These are phyloP conservation scores for Parasitella parasitica DNA, from an alignment of 371 early-diverging fungal genomes.

Conservation along the genomic window DNA sequence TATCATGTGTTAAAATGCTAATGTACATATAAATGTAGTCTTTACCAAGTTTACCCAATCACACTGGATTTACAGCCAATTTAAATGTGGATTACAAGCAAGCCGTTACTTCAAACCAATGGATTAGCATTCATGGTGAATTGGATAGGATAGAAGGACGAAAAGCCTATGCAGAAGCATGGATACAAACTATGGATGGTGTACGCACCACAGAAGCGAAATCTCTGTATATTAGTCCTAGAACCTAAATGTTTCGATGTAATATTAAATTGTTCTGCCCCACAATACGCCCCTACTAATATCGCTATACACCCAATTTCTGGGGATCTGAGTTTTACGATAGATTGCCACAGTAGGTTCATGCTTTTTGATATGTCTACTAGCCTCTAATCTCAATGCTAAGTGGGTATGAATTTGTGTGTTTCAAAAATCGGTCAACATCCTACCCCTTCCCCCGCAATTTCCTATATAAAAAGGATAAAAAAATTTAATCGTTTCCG, in stretches of 20 bases:
- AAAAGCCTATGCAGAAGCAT: slow-evolving; percentile 70
- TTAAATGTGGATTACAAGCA: slow-evolving; percentile 71
- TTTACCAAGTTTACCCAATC: slow-evolving; percentile 60
- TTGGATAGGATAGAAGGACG: slow-evolving; percentile 66
- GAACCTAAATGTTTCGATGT: not conserved
- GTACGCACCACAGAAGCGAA: slow-evolving; percentile 39
- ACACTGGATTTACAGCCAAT: slow-evolving; percentile 75
- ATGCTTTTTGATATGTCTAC: not conserved
- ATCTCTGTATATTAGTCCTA: slow-evolving; percentile 36
- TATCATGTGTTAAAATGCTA: not conserved
- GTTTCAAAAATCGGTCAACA: not conserved
- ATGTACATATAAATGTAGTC: slow-evolving; percentile 26
- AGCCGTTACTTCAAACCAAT: slow-evolving; percentile 63
- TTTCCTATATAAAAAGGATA: not conserved
- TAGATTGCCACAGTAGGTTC: not conserved
- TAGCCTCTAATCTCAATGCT: not conserved
- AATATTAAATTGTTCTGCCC: not conserved
- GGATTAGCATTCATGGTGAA: slow-evolving; percentile 56
- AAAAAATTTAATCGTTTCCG: not conserved
- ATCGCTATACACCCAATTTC: slow-evolving; percentile 11
- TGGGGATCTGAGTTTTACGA: slow-evolving; percentile 16
- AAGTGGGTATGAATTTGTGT: not conserved
- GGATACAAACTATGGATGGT: slow-evolving; percentile 53
- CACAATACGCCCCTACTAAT: not conserved
- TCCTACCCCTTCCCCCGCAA: not conserved